Evolutionary conservation across 1,284 basidiomycete species (phyloP).

Genomic region (Cutaneotrichosporon sp.): DNA sequence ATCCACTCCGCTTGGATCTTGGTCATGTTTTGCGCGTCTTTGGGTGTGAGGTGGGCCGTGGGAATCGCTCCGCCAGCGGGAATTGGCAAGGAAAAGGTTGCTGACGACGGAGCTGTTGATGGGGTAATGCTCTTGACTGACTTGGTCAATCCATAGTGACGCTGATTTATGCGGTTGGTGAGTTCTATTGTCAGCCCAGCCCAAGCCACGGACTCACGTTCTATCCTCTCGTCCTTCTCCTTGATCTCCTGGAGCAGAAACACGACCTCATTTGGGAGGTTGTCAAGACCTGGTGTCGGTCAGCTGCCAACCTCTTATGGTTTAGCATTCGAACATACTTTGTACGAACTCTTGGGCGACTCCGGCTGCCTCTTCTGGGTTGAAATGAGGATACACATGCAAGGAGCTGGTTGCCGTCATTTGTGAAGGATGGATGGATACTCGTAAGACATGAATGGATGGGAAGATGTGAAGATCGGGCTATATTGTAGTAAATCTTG

Average conservation of each 20-base stretch:
- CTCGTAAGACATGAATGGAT: no score
- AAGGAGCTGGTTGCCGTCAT: slow-evolving; percentile 8
- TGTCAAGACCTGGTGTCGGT: slow-evolving; percentile 60
- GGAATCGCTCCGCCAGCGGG: slow-evolving; percentile 30
- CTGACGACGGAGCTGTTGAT: slow-evolving; percentile 13
- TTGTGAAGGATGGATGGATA: no score
- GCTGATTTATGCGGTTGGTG: slow-evolving; percentile 34
- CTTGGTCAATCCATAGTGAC: slow-evolving; percentile 41
- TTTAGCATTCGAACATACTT: slow-evolving; percentile 52
- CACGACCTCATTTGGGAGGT: slow-evolving; percentile 66
- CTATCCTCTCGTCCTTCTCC: slow-evolving; percentile 50
- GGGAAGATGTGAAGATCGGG: no score
- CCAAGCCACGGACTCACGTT: slow-evolving; percentile 27
- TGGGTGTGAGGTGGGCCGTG: slow-evolving; percentile 33
- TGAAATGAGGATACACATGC: slow-evolving; percentile 38
- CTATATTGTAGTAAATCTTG: no score
- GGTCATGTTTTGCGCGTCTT: slow-evolving; percentile 40
- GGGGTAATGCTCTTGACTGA: slow-evolving; percentile 19
- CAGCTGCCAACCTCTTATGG: background rate
- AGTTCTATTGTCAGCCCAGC: slow-evolving; percentile 21
- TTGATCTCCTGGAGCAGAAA: slow-evolving; percentile 65
- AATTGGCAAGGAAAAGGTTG: slow-evolving; percentile 31
- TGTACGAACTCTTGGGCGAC: slow-evolving; percentile 65
- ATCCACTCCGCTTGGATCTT: slow-evolving; percentile 47
- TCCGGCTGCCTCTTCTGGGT: slow-evolving; percentile 63